Base-by-base conservation (phyloP, 179 eudicot genomes). In the Vitellaria paradoxa region DNA sequence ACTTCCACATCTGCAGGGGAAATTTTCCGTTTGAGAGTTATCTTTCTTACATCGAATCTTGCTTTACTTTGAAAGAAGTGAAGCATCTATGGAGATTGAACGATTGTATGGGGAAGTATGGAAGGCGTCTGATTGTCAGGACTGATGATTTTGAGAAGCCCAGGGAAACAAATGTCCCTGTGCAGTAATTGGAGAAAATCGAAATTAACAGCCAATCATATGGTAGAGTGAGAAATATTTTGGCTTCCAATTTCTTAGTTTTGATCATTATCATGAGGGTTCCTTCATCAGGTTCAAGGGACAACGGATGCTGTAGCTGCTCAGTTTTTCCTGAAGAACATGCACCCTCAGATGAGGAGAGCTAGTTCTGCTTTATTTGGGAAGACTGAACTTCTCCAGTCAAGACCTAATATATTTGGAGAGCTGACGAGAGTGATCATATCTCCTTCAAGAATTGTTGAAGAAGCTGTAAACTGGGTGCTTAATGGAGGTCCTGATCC, bases 101-200 rank as follows among this genome's bases (percentile, higher is more conserved):
- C 13, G 42, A 49, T 24, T 47, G 70, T 49, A 7, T 46, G 75
- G 82, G 89, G 63, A 89, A 81, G 79, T 91, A 89, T 84, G 84
- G 89, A 63, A 89, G 89, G 78, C 88, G 87, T 82, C 86, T n/a
- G n/a, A n/a, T n/a, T n/a, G n/a, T n/a, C n/a, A n/a, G n/a, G n/a
- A n/a, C n/a, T n/a, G n/a, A n/a, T n/a, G n/a, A n/a, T n/a, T n/a
- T n/a, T n/a, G n/a, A n/a, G n/a, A n/a, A n/a, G n/a, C n/a, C n/a
- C n/a, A n/a, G n/a, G n/a, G n/a, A n/a, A n/a, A n/a, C n/a, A n/a
- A n/a, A n/a, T n/a, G n/a, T n/a, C n/a, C n/a, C n/a, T 93, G 6
- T 93, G 97, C 70, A 82, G 96, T 82, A 86, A 93, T 62, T 93
- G 97, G 97, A 85, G 83, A 80, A 82, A 82, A 64, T 93, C 96